Base-by-base conservation (phyloP, 192 early-diverging fungal genomes). In the Chytriomyces hyalinus region DNA sequence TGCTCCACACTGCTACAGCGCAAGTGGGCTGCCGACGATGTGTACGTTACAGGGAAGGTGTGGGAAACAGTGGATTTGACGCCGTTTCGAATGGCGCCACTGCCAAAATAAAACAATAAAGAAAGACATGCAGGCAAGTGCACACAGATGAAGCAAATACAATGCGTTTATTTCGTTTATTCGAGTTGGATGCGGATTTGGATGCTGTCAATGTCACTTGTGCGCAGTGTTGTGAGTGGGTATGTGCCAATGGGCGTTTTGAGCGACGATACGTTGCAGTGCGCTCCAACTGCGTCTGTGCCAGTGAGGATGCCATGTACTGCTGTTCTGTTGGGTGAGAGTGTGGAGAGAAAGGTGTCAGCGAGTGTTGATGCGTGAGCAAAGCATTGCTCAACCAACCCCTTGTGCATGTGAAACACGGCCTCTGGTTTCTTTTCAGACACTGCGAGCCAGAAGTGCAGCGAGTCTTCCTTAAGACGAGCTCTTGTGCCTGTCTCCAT, bases 21-120 rank as follows among this genome's bases (percentile, higher is more conserved):
- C 46, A 62, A 61, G 44, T 82, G 22, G 9, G 69, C 81, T 22
- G 8, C 24, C 4, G 48, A 7, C 5, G 84, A 85, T 45, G 67
- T 73, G 26, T 85, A 85, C 63, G 71, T 82, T 0, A 68, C 73
- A 10, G 73, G 80, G 15, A 76, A 59, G 6, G 84, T 85, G n/a
- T 85, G 84, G 84, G 51, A 65, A 15, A 15, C 47, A 11, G 81
- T 64, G 68, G 65, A 73, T 17, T 63, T 83, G n/a, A 43, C 65
- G 11, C 79, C 82, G 8, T 83, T 83, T 51, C 57, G 61, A 45
- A 73, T 75, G 44, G 77, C 73, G 28, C 72, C 76, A 5, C 63
- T 77, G 10, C 20, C 72, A 76, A 77, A 77, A 77, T 78, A 65
- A 60, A 61, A 61, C 10, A 26, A 26, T 0, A 26, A 26, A 26